Evolutionary conservation across 768 basidiomycete species (phyloP), one percentile per base, ranked within the genome.

Genomic region (Tricholoma matsutake): DNA sequence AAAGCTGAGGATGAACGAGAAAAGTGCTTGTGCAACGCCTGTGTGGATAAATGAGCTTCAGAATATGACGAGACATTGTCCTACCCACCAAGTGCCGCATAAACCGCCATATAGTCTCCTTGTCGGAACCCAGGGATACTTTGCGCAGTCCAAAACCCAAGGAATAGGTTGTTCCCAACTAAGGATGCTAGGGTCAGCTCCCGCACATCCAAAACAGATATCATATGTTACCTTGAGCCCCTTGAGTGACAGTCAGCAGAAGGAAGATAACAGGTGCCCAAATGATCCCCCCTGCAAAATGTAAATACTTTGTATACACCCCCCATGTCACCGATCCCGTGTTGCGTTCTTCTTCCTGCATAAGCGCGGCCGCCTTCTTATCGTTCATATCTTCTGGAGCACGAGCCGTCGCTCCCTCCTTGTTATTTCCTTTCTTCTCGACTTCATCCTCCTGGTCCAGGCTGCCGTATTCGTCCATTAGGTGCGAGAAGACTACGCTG

Each of bases 81-180:
- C 3, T 43, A 65, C 74, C 6, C 35, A 80, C 79, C 81, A 32
- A 84, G 68, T 4, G 73, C 76, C 20, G 77, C 78, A 60, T 84
- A 84, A 1, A 83, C 70, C 61, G 73, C 88, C 83, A 93, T 92
- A 70, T 93, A 93, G 34, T 86, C 75, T 0, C 81, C 83, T 68
- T 88, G 82, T 3, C 39, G 68, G 67, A 90, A 87, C 2, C 83
- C 81, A 5, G 65, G 61, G 16, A 91, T 81, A n/a, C 75, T 81
- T 16, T 75, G 60, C 0, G 78, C 77, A 0, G 86, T 85, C 90
- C 90, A 93, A 64, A 86, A 90, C 0, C 89, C 89, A 18, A 93
- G 79, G 75, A 88, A 85, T 4, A 93, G 69, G 32, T 81, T 86
- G 63, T 83, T 86, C 0, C 80, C 83, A 32, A 91, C 88, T 83